phyloP scores from a whole-genome alignment of 164 flowering plant species.

The Aristolochia californica region DNA sequence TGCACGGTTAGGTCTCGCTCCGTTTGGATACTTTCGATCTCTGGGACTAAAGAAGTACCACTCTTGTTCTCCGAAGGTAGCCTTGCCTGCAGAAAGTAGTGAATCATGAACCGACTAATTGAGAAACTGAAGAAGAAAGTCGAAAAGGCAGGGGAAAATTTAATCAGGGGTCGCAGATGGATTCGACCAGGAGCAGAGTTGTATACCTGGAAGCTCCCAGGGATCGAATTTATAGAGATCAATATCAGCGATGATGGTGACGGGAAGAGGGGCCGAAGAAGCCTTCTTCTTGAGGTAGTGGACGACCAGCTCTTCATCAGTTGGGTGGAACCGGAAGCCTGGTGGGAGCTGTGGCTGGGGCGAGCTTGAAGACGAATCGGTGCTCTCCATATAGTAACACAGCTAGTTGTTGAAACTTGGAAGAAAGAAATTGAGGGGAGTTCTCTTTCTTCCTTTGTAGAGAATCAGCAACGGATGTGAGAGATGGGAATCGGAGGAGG shows the following conservation, averaged over 20 bases:
- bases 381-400: constrained; percentile 43
- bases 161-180: too few relatives aligned
- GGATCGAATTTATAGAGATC: constrained; percentile 83
- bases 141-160: too few relatives aligned
- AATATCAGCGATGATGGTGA: constrained; percentile 66
- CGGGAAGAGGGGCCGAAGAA: constrained; percentile 52
- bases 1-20: constrained; percentile 81
- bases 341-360: constrained; percentile 76
- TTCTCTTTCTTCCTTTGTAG: too few relatives aligned
- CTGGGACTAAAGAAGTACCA: constrained; percentile 94
- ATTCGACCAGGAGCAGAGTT: background rate
- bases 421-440: too few relatives aligned
- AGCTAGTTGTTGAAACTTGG: too few relatives aligned
- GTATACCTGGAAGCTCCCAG: constrained; percentile 76
- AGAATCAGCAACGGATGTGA: background rate
- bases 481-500: background rate
- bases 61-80: constrained; percentile 78
- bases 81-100: constrained; percentile 40
- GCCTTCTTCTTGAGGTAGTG: constrained; percentile 73
- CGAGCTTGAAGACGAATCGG: constrained; percentile 43
- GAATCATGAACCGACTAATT: background rate
- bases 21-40: constrained; percentile 87
- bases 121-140: background rate
- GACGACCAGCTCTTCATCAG: constrained; percentile 78
- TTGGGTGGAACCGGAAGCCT: constrained; percentile 77